Conservation (phyloP, 345 rosid genomes). For the Brassica juncea region DNA sequence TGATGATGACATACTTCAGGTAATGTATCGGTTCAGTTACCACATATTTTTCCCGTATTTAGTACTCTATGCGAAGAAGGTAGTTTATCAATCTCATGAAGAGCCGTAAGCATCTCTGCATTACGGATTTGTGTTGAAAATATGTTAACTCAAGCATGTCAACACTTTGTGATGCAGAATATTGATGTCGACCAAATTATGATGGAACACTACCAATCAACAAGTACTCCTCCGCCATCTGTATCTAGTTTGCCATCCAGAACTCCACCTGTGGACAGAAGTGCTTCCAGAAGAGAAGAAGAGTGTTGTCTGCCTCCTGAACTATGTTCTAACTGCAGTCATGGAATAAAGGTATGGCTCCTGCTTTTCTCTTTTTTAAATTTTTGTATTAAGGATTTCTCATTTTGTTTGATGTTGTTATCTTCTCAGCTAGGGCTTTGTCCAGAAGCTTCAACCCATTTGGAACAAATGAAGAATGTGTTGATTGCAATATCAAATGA, state of each 20-base stretch:
- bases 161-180: constrained; percentile 54
- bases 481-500: constrained; percentile 88
- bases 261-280: constrained; percentile 52
- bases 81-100: not conserved
- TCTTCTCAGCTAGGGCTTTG: constrained; percentile 81
- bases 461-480: constrained; percentile 85
- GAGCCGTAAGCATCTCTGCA: too few species aligned
- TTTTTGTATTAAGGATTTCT: constrained; percentile 19
- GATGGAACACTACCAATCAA: constrained; percentile 81
- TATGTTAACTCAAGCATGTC: constrained; percentile 24
- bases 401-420: constrained; percentile 38
- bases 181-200: constrained; percentile 91
- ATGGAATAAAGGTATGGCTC: constrained; percentile 68
- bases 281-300: constrained; percentile 47
- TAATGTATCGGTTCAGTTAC: constrained; percentile 37
- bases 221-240: constrained; percentile 73
- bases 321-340: constrained; percentile 70
- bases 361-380: constrained; percentile 12
- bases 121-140: constrained; percentile 46
- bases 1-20: constrained; percentile 88
- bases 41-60: constrained; percentile 7
- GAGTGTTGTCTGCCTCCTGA: constrained; percentile 63
- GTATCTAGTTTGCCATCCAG: constrained; percentile 56
- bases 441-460: constrained; percentile 69
- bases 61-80: not conserved